Percentiles rank a stretch among this genome's conserved stretches.
phyloP scores from a whole-genome alignment of 179 eudicot genomes.

The Vitellaria paradoxa region DNA sequence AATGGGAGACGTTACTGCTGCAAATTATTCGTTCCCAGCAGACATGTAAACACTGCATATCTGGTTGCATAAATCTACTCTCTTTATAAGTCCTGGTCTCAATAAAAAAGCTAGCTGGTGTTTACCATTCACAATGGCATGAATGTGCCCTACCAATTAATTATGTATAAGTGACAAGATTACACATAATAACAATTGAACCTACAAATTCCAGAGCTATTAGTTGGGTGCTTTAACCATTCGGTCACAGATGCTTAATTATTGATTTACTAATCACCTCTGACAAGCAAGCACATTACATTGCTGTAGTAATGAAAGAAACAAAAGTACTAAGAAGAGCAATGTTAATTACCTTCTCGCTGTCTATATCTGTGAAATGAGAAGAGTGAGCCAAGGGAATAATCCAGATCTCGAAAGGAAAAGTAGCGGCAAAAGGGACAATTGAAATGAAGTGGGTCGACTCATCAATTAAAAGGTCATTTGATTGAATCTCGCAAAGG shows the following conservation, averaged over 20 bases:
- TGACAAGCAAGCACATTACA: neutral
- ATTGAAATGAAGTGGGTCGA: slow-evolving; percentile 69
- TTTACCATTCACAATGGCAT: neutral
- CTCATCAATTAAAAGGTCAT: slow-evolving; percentile 55
- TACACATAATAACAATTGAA: neutral
- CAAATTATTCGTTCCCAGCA: too few species aligned
- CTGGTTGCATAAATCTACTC: neutral
- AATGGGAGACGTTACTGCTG: too few species aligned
- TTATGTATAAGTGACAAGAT: neutral
- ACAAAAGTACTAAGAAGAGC: neutral
- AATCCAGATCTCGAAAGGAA: slow-evolving; percentile 95
- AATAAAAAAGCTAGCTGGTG: neutral
- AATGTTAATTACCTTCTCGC: slow-evolving; percentile 51
- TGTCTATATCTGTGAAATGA: slow-evolving; percentile 76
- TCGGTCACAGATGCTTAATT: neutral
- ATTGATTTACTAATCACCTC: neutral
- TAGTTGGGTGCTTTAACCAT: neutral
- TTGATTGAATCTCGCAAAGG: slow-evolving; percentile 55
- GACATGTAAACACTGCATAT: neutral
- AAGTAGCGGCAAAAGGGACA: slow-evolving; percentile 83
- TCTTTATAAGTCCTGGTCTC: neutral
- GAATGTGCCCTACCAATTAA: neutral
- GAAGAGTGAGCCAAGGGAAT: slow-evolving; percentile 69
- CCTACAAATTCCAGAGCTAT: neutral
- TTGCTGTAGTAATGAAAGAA: neutral